Evolutionary conservation across 1,139 yeast species (phyloP).

Genomic region (Geotrichum bryndzae): DNA sequence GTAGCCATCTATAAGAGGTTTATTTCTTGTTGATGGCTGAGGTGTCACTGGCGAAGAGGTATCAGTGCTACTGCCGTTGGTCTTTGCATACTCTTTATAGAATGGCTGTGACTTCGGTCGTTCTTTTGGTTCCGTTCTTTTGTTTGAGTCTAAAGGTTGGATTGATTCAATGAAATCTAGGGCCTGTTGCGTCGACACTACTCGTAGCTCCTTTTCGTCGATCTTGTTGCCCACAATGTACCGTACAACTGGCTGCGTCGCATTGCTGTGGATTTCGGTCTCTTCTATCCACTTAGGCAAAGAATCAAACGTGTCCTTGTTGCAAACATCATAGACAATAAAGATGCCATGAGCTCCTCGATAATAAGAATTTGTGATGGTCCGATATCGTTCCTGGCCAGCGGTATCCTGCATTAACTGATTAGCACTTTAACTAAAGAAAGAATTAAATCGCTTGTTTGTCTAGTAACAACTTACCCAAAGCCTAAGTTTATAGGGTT

Average conservation of each 20-base stretch:
- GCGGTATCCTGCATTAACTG: constrained; percentile 76
- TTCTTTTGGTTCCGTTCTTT: constrained; percentile 24
- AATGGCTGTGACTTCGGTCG: constrained; percentile 8
- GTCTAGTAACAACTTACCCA: constrained; percentile 12
- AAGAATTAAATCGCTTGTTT: neutral
- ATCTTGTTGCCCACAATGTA: constrained; percentile 43
- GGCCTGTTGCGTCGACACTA: constrained; percentile 10
- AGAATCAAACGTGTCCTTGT: constrained; percentile 76
- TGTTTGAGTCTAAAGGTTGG: constrained; percentile 18
- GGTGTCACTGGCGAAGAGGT: neutral
- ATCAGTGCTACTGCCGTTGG: constrained; percentile 3
- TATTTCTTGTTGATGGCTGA: constrained; percentile 15
- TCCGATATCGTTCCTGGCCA: constrained; percentile 96
- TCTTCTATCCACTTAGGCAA: constrained; percentile 22
- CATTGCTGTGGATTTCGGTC: constrained; percentile 11
- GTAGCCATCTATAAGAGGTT: constrained; percentile 28
- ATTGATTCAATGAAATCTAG: constrained; percentile 10
- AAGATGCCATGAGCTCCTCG: constrained; percentile 98
- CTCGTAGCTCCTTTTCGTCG: constrained; percentile 31
- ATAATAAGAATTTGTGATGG: constrained; percentile 95
- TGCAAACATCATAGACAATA: constrained; percentile 91
- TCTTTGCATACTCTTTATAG: constrained; percentile 6
- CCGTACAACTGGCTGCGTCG: constrained; percentile 27
- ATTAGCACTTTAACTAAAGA: neutral
- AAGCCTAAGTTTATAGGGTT: constrained; percentile 14